Percentiles rank a stretch among this genome's conserved stretches.
Conservation (phyloP, 202 grass and related monocot genomes). For the Dendrocalamus latiflorus region DNA sequence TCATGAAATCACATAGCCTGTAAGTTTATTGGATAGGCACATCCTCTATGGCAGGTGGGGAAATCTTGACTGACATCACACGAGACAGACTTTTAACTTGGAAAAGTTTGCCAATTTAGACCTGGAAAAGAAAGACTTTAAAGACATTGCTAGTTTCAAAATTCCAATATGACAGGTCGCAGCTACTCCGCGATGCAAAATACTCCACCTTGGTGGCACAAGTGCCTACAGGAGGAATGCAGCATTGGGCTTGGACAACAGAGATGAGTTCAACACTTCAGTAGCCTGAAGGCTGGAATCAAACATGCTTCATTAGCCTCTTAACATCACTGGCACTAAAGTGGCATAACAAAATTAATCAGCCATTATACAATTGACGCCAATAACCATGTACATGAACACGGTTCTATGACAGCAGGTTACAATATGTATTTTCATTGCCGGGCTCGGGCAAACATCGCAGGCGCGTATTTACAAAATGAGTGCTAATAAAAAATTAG, state of each 20-base stretch:
- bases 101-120: neutral
- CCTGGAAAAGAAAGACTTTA: neutral
- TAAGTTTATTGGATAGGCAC: neutral
- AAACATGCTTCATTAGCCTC: neutral
- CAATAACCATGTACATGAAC: neutral
- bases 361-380: neutral
- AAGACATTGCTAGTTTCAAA: neutral
- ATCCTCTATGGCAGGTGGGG: neutral
- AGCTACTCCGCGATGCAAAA: neutral
- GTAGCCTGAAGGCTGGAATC: neutral
- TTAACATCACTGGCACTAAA: neutral
- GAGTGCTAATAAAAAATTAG: neutral
- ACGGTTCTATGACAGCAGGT: neutral
- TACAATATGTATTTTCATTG: neutral
- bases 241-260: too few relatives aligned
- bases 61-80: neutral
- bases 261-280: neutral
- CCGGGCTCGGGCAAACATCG: neutral
- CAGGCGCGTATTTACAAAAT: neutral
- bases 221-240: neutral
- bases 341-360: neutral
- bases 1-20: neutral
- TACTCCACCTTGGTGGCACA: neutral
- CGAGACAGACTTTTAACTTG: too few relatives aligned
- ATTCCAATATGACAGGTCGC: neutral